A percentile compares a stretch with the other conserved stretches of the same genome.
Conservation (phyloP, 257 asterid species). For the Misopates orontium region DNA sequence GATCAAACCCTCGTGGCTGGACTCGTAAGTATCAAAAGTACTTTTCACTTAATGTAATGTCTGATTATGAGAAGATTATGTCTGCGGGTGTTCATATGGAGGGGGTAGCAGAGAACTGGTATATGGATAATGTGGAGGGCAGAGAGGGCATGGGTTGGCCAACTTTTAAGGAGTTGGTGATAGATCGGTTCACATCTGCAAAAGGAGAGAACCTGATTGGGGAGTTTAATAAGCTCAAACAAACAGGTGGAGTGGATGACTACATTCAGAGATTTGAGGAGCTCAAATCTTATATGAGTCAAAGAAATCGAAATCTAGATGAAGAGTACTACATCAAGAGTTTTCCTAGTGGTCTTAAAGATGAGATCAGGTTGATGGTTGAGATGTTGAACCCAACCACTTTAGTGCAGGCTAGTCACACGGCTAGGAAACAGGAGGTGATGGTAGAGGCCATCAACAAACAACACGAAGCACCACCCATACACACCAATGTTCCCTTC, state of each 20-base stretch:
- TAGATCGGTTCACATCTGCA: background rate
- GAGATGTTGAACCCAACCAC: background rate
- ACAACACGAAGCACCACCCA: background rate
- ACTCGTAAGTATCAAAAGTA: background rate
- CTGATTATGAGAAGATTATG: background rate
- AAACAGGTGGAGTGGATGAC: background rate
- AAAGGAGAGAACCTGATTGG: background rate
- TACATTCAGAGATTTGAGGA: constrained; percentile 3
- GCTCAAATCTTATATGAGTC: background rate
- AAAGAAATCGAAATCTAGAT: background rate
- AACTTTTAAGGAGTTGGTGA: background rate
- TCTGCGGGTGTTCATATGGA: background rate
- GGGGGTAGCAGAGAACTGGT: background rate
- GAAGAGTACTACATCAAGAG: background rate
- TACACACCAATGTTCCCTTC: background rate
- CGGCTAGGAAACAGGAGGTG: background rate
- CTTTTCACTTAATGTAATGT: background rate
- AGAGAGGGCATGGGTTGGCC: background rate
- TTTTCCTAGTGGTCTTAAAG: background rate
- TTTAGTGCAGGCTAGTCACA: background rate
- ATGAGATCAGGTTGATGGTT: background rate
- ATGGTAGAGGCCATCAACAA: too few relatives aligned
- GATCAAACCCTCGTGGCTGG: background rate
- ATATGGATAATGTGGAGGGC: background rate
- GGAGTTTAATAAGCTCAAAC: constrained; percentile 9